These are phyloP conservation scores for Akanthomyces muscarius DNA, from an alignment of 2,329 filamentous ascomycete species.

Conservation along the genomic window DNA sequence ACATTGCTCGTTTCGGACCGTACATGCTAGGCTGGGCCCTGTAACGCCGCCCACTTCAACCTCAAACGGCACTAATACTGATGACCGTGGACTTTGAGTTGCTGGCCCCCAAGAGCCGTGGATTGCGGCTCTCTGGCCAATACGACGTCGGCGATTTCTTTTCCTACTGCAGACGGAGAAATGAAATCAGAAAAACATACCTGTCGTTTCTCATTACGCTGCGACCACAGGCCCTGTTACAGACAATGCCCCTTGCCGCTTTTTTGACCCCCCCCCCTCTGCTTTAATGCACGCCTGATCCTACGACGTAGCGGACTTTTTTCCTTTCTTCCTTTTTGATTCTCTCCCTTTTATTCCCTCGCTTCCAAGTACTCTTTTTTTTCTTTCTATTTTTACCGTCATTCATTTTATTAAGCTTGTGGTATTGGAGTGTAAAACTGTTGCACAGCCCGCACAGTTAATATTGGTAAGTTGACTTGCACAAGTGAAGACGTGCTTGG, in stretches of 20 bases:
- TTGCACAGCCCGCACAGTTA: too few species aligned
- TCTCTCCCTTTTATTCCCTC: background rate
- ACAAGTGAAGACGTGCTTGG: background rate
- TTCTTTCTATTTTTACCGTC: background rate
- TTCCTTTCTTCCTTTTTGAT: background rate
- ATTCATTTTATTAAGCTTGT: background rate
- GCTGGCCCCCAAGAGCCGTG: too few species aligned
- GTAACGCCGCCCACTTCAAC: conserved; percentile 2
- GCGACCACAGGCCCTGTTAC: background rate
- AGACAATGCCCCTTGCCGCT: background rate
- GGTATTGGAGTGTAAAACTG: background rate
- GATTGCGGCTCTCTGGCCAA: background rate
- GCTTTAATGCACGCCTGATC: background rate
- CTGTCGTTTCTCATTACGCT: background rate
- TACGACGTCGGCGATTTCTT: background rate
- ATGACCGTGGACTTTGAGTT: background rate
- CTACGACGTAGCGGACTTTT: background rate
- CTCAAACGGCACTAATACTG: conserved; percentile 11
- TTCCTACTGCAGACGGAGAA: too few species aligned
- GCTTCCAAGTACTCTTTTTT: background rate
- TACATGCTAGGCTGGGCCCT: background rate
- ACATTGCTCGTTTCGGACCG: conserved; percentile 11
- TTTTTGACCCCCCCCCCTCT: background rate
- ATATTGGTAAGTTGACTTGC: too few species aligned
- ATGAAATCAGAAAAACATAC: background rate